phyloP scores from a whole-genome alignment of 2,329 filamentous ascomycete genomes.

The Colletotrichum orbiculare region DNA sequence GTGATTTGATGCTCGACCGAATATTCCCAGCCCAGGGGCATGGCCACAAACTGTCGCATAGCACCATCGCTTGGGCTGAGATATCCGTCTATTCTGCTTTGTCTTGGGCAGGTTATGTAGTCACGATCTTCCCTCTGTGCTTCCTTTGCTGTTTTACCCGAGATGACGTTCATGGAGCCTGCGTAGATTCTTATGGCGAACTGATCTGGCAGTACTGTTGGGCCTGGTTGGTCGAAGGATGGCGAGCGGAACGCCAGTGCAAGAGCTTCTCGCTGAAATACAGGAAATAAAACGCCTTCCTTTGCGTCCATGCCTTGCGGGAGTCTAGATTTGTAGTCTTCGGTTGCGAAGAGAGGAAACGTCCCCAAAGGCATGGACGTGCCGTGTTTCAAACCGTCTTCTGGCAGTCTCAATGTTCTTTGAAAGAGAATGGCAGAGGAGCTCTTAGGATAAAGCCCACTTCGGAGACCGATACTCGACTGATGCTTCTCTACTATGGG shows the following conservation, averaged over 20 bases:
- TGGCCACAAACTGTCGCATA: constrained; percentile 12
- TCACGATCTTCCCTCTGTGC: not conserved
- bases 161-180: constrained; percentile 14
- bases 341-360: constrained; percentile 7
- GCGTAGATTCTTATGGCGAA: constrained; percentile 10
- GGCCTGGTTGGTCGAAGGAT: not conserved
- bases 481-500: not conserved
- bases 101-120: constrained; percentile 2
- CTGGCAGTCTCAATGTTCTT: constrained; percentile 12
- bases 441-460: not conserved
- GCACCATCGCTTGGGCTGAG: not conserved
- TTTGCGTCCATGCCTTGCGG: constrained; percentile 1
- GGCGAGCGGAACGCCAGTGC: not conserved
- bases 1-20: constrained; percentile 15
- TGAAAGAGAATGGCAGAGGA: not conserved
- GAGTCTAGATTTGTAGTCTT: not conserved
- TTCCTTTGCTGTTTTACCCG: not conserved
- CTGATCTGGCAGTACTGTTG: not conserved
- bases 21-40: constrained; percentile 12
- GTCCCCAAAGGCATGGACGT: not conserved
- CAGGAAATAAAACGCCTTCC: constrained; percentile 6
- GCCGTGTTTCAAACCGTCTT: not conserved
- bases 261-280: constrained; percentile 3
- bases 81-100: constrained; percentile 9
- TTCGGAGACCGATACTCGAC: not conserved